These are phyloP conservation scores for Fusarium equiseti DNA, from an alignment of 2,329 filamentous ascomycete species.

Conservation along the genomic window DNA sequence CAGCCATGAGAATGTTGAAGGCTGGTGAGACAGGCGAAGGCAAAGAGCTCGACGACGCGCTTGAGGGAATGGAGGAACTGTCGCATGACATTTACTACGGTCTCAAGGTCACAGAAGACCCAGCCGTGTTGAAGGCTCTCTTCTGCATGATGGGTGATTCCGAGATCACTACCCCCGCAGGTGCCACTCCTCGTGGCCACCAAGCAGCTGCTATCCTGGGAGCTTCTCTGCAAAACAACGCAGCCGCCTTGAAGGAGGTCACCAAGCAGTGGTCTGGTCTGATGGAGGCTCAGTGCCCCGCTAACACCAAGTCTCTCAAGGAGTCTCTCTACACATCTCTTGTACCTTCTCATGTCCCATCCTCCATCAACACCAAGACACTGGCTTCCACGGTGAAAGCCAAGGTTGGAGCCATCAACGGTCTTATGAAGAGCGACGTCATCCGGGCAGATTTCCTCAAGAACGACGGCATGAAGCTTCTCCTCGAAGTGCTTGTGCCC, in stretches of 20 bases:
- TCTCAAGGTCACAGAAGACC: constrained; percentile 69
- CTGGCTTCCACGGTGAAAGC: constrained; percentile 51
- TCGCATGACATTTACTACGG: constrained; percentile 79
- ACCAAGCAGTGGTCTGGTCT: constrained; percentile 61
- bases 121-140: constrained; percentile 64
- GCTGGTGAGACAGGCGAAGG: constrained; percentile 51
- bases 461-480: constrained; percentile 64
- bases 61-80: constrained; percentile 71
- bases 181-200: constrained; percentile 57
- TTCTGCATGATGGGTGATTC: constrained; percentile 64
- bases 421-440: constrained; percentile 65
- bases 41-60: constrained; percentile 60
- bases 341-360: constrained; percentile 47
- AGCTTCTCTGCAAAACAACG: constrained; percentile 73
- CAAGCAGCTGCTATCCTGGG: constrained; percentile 69
- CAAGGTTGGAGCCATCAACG: constrained; percentile 65
- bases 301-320: constrained; percentile 48
- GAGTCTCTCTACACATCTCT: constrained; percentile 58
- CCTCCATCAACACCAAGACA: constrained; percentile 41
- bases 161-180: constrained; percentile 43
- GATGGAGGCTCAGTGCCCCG: constrained; percentile 55
- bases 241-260: constrained; percentile 67
- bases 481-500: constrained; percentile 65
- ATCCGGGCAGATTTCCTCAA: constrained; percentile 69
- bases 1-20: constrained; percentile 64